Conservation (phyloP, 371 early-diverging fungal genomes). For the Mycotypha africana region DNA sequence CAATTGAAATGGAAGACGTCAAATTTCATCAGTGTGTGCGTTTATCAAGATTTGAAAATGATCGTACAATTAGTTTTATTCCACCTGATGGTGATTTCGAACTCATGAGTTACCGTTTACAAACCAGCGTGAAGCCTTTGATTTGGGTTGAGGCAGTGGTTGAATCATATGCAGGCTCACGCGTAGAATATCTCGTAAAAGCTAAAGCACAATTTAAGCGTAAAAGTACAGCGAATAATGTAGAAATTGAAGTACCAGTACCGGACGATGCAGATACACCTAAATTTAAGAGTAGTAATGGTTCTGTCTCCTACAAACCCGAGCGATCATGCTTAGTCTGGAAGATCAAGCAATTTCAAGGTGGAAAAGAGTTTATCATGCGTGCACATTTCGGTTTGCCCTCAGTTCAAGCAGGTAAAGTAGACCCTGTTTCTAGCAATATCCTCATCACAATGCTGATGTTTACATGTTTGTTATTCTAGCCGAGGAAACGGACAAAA, state of each 20-base stretch:
- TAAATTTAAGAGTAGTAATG: slow-evolving; percentile 90
- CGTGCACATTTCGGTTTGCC: slow-evolving; percentile 97
- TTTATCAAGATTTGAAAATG: slow-evolving; percentile 91
- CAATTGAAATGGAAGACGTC: slow-evolving; percentile 99
- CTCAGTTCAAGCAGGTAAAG: slow-evolving; percentile 83
- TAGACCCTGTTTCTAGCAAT: too few species aligned
- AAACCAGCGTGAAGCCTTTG: slow-evolving; percentile 88
- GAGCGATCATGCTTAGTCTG: slow-evolving; percentile 93
- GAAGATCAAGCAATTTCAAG: slow-evolving; percentile 98
- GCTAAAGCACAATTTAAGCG: slow-evolving; percentile 97
- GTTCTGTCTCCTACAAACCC: slow-evolving; percentile 90
- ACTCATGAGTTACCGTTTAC: slow-evolving; percentile 95
- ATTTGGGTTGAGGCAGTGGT: slow-evolving; percentile 95
- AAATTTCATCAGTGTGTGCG: slow-evolving; percentile 99
- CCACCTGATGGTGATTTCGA: slow-evolving; percentile 98
- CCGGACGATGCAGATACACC: slow-evolving; percentile 97
- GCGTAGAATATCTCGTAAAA: slow-evolving; percentile 95
- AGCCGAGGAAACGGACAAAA: slow-evolving; percentile 89
- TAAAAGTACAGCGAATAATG: slow-evolving; percentile 95
- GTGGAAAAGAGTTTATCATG: slow-evolving; percentile 94
- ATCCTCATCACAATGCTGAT: too few species aligned
- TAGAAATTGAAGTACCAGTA: slow-evolving; percentile 95
- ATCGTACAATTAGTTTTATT: slow-evolving; percentile 93
- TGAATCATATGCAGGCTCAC: slow-evolving; percentile 87
- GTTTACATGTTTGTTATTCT: too few species aligned